Evolutionary conservation across 192 early-diverging fungal species (phyloP).

Genomic region (Coemansia sp.): DNA sequence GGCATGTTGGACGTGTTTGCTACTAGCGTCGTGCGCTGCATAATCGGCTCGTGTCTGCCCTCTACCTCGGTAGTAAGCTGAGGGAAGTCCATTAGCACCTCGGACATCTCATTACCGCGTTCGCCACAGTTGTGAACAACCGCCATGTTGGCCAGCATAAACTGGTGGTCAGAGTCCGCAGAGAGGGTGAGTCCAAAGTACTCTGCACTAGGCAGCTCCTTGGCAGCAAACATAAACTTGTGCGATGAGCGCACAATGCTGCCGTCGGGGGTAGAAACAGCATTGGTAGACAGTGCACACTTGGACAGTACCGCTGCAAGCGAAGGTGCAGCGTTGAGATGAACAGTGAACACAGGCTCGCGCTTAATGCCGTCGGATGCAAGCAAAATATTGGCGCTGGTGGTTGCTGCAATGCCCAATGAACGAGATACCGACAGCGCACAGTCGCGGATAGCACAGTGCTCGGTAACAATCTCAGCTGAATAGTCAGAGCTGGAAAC

Average conservation of each 20-base stretch:
- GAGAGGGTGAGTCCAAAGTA: constrained; percentile 39
- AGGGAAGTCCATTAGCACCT: constrained; percentile 99
- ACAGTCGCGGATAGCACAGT: neutral
- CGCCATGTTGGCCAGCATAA: constrained; percentile 52
- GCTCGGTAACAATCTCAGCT: neutral
- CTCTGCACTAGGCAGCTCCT: constrained; percentile 16
- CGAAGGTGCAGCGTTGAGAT: constrained; percentile 3
- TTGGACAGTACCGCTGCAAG: constrained; percentile 16
- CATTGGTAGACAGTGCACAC: constrained; percentile 11
- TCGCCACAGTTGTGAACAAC: constrained; percentile 71
- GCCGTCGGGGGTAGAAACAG: neutral
- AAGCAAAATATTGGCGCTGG: constrained; percentile 1
- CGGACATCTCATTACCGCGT: constrained; percentile 99
- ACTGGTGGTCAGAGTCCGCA: constrained; percentile 42
- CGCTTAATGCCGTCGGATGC: neutral
- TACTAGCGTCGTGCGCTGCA: constrained; percentile 98
- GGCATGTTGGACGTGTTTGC: constrained; percentile 99
- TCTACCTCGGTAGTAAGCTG: constrained; percentile 90
- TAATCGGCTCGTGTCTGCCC: constrained; percentile 96
- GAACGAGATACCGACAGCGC: constrained; percentile 16
- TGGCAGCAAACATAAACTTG: constrained; percentile 13
- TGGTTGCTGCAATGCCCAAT: constrained; percentile 18
- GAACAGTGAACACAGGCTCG: constrained; percentile 1
- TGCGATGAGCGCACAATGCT: constrained; percentile 2
- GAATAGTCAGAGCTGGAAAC: no score